Base-by-base conservation (phyloP, 495 filamentous ascomycete genomes). In the Collariella sp. region DNA sequence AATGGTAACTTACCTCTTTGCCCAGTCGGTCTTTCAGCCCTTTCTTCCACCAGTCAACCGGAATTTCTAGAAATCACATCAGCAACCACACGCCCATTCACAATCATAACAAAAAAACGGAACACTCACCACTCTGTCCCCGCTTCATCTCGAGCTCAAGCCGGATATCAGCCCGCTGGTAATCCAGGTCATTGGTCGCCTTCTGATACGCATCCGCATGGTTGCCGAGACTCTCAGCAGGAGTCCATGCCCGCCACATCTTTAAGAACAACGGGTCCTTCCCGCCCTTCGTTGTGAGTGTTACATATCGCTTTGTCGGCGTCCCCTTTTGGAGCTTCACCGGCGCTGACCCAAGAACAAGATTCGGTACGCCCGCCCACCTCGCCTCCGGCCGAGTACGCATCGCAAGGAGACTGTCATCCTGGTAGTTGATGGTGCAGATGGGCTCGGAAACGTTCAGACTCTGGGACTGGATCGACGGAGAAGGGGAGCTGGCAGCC, bases 281-380 rank as follows among this genome's bases (percentile, higher is more conserved):
- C 9, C 53, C 62, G 7, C 59, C 60, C 47, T 61, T 69, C 4
- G 62, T 42, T 9, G 60, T 10, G 3, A 67, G 49, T 1, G 56
- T 35, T 6, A 67, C 65, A 41, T 66, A 69, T 42, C 67, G 55
- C 49, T 63, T 69, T 0, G 62, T 63, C 5, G 64, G 67, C 16
- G 64, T 48, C 0, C 56, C 56, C 53, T 56, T 61, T 35, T 62
- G 60, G 9, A 69, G 50, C 50, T 61, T 62, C 7, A 61, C 61
- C 0, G 62, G 58, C 1, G 52, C 50, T 0, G 54, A 46, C 0
- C 55, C 62, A 15, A 69, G 46, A 9, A 60, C 60, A 31, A 69
- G 55, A 50, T 69, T 49, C 1, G 64, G 58, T 3, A 67, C 58
- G 7, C 62, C 64, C 0, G 23, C 29, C 57, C 56, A 62, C 2